Base-by-base conservation (phyloP, 164 flowering plant genomes). In the Pachysandra terminalis region DNA sequence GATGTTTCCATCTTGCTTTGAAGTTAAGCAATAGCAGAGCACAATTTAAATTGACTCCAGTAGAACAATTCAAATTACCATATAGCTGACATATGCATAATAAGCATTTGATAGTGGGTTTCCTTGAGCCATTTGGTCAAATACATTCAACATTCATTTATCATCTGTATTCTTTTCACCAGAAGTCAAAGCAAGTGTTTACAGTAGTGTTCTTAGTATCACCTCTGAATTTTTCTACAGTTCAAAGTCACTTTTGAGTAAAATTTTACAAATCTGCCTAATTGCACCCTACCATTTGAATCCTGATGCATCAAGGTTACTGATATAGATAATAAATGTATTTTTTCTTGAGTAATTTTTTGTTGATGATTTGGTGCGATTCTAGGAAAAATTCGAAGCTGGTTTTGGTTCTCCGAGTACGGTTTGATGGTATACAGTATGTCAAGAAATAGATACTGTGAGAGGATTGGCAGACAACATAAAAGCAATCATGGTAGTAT, bases 331-430 rank as follows among this genome's bases (percentile, higher is more conserved):
- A 2, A 19, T 25, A 17, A 22, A 41, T 52, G 13, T 7, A 24
- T 61, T 65, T 67, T 49, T 24, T 6, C n/a, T 22, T n/a, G 37
- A 3, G 7, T n/a, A n/a, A 32, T 32, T 32, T 26, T 54, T 63
- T 56, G 28, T 57, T 72, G 59, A 67, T 66, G 22, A 40, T 76
- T 68, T 67, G 21, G 28, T 75, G 56, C 28, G 8, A 60, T 65
- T 72, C 24, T 66, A 92, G 98, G 97, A 49, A 89, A 80, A 77
- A 92, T 95, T 28, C 78, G 92, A 56, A 82, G 90, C 80, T 95
- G 99, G 99, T 92, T 87, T 79, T 95, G 90, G 97, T 92, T 92
- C 83, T 92, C 99, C 54, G 94, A 89, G 35, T 78, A 80, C 71
- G 90, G 82, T 54, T 71, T 92, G 79, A 87, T 95, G 84, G 86